Evolutionary conservation across 208 protist species (phyloP).

Genomic region (Herpetomonas tarakana): DNA sequence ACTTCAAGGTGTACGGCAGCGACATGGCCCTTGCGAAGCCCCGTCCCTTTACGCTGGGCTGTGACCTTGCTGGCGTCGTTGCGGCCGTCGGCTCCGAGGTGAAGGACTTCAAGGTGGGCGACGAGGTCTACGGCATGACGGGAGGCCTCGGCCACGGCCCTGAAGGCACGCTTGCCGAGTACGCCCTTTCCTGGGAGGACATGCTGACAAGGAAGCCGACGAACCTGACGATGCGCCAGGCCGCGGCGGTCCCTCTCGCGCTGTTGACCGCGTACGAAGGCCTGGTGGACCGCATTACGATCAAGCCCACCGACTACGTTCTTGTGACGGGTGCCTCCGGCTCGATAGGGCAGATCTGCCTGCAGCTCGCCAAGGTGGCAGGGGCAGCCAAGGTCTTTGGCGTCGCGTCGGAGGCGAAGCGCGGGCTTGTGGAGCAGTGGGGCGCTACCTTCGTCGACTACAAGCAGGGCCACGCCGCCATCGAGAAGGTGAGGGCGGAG

Average conservation of each 20-base stretch:
- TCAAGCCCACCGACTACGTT: conserved; percentile 12
- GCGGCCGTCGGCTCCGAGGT: conserved; percentile 12
- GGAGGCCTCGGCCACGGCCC: conserved; percentile 13
- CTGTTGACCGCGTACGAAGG: conserved; percentile 18
- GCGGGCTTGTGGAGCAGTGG: conserved; percentile 5
- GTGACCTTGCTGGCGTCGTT: conserved; percentile 14
- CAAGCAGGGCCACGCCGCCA: not conserved
- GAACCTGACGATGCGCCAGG: conserved; percentile 13
- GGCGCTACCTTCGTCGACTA: conserved; percentile 14
- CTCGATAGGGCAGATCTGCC: conserved; percentile 8
- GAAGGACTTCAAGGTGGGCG: conserved; percentile 8
- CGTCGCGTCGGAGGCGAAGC: conserved; percentile 10
- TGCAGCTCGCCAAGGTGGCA: conserved; percentile 8
- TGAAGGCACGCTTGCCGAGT: conserved; percentile 19
- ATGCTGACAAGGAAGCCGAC: conserved; percentile 11
- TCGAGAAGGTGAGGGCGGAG: not conserved
- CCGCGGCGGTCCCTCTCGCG: conserved; percentile 14
- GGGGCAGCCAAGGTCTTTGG: conserved; percentile 12
- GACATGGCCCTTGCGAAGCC: conserved; percentile 7
- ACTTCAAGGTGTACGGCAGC: conserved; percentile 14
- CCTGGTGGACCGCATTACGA: conserved; percentile 8
- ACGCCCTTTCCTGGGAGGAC: conserved; percentile 8
- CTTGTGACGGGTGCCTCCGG: conserved; percentile 14
- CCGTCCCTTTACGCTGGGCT: conserved; percentile 8
- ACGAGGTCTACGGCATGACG: conserved; percentile 20